A percentile compares a stretch with the other conserved stretches of the same genome.
Evolutionary conservation across 2,329 filamentous ascomycete genomes (phyloP).

Genomic region (Colletotrichum sp.): DNA sequence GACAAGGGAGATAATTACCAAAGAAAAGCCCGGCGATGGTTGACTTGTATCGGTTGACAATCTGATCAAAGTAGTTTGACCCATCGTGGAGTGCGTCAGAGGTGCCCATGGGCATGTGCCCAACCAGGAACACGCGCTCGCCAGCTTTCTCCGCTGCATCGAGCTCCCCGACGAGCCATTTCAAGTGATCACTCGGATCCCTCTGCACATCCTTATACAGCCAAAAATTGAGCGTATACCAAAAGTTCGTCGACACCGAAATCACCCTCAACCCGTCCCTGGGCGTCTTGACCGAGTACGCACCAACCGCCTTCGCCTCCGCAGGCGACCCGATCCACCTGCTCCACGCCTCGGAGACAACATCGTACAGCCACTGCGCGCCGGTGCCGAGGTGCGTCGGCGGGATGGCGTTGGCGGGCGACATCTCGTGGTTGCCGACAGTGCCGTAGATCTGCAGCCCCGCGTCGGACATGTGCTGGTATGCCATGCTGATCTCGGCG

Average conservation of each 20-base stretch:
- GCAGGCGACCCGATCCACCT: not conserved
- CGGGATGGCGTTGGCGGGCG: slow-evolving; percentile 35
- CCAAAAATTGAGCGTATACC: not conserved
- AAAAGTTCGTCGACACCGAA: not conserved
- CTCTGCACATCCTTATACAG: not conserved
- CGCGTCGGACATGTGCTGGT: slow-evolving; percentile 47
- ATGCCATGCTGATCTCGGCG: slow-evolving; percentile 47
- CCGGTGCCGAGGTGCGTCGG: not conserved
- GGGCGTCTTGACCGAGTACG: not conserved
- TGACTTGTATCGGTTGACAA: not conserved
- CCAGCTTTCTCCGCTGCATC: not conserved
- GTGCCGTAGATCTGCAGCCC: slow-evolving; percentile 55
- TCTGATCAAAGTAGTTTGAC: not conserved
- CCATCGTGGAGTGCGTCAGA: not conserved
- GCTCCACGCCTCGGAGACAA: not conserved
- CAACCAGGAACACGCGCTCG: not conserved
- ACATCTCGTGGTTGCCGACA: slow-evolving; percentile 62
- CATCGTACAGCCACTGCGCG: not conserved
- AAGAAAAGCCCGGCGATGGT: not conserved
- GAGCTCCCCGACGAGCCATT: not conserved
- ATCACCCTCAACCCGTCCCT: not conserved
- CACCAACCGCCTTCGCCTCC: not conserved
- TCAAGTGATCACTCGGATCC: not conserved
- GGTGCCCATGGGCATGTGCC: not conserved
- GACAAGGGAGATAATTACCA: not conserved